Base-by-base conservation (phyloP, 495 filamentous ascomycete genomes). In the Penicillium cataractarum region DNA sequence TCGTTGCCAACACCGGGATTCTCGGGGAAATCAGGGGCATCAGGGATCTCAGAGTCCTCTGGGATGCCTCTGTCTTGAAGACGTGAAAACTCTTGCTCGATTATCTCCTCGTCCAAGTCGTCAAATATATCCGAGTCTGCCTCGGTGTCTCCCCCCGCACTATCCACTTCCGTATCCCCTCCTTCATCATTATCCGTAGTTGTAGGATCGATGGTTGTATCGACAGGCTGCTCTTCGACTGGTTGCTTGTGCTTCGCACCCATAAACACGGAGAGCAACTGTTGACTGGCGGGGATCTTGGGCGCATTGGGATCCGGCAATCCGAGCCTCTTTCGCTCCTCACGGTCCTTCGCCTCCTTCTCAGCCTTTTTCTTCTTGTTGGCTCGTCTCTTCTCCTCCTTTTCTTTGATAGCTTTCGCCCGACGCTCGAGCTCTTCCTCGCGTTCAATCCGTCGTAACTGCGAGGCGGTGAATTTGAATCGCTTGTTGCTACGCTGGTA, bases 401-500 rank as follows among this genome's bases (percentile, higher is more conserved):
- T 72, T 22, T 83, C 82, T 7, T 76, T 71, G 13, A 79, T 71
- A 33, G 75, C 68, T 61, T 80, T 75, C 0, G 81, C 81, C 32
- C 69, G 72, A 1, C 61, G 67, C 46, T 76, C 75, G 13, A 68
- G 71, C 58, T 78, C 78, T 55, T 80, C 71, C 37, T 83, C 78
- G 35, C 79, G 76, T 51, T 83, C 82, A 52, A 80, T 80, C 7
- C 72, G 72, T 15, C 67, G 69, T 21, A 81, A 71, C 63, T 81
- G 73, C 12, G 76, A 73, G 15, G 81, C 68, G 26, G 75, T 74
- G 61, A 78, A 78, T 49, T 74, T 55, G 66, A 79, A 71, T 48
- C 69, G 75, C 64, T 76, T 77, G 74, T 78, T 78, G 65, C 74
- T 78, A 66, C 81, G 76, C 60, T 82, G 78, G 71, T 82, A 83